Evolutionary conservation across 257 asterid species (phyloP).

Genomic region (Solanum bukasovii): DNA sequence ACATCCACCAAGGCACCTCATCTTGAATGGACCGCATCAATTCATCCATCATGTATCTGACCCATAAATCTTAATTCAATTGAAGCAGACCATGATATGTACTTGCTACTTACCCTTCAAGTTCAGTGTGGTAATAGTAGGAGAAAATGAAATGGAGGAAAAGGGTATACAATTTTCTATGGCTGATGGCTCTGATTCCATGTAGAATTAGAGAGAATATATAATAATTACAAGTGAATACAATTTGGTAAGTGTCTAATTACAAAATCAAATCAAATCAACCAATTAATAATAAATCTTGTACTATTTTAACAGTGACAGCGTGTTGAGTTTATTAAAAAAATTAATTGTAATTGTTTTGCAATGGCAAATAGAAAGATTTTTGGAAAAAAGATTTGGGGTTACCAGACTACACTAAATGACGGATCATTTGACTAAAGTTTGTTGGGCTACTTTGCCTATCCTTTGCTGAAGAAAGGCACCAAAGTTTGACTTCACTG

Average conservation of each 20-base stretch:
- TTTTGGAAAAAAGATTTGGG: not conserved
- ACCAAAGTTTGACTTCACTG: not conserved
- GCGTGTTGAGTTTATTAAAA: not conserved
- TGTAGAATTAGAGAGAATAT: not conserved
- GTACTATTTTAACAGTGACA: not conserved
- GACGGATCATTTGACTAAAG: not conserved
- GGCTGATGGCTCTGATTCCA: not conserved
- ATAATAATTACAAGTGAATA: not conserved
- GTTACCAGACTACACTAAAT: not conserved
- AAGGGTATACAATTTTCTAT: not conserved
- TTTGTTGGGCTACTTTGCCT: not conserved
- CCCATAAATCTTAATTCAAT: not conserved
- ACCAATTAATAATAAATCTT: not conserved
- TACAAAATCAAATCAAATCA: not conserved
- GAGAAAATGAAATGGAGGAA: not conserved
- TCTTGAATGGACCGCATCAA: not conserved
- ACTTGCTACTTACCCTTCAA: not conserved
- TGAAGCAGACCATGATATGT: not conserved
- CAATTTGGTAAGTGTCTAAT: not conserved
- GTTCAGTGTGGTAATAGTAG: not conserved
- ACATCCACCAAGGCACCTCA: not conserved
- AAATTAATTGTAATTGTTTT: not conserved
- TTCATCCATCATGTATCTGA: not conserved
- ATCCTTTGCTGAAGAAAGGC: not conserved
- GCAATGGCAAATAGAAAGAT: not conserved